These are phyloP conservation scores for Penicillium mononematosum DNA, from an alignment of 495 filamentous ascomycete genomes.

Conservation along the genomic window DNA sequence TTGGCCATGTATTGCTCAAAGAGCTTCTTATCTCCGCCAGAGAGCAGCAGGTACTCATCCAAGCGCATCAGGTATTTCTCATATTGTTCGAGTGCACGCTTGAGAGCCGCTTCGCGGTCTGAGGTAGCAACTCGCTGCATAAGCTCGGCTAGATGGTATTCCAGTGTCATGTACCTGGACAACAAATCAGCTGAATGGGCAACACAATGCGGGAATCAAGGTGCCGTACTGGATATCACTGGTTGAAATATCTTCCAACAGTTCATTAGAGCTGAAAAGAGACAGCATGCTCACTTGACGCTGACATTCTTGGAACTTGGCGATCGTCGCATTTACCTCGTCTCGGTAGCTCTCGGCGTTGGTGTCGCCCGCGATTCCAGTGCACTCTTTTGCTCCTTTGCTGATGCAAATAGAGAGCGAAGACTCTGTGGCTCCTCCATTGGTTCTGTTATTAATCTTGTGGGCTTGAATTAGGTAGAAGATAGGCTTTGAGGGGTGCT, in stretches of 20 bases:
- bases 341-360: constrained; percentile 63
- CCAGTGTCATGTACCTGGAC: constrained; percentile 64
- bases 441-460: constrained; percentile 5
- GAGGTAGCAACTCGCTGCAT: constrained; percentile 52
- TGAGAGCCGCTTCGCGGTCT: constrained; percentile 63
- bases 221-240: constrained; percentile 69
- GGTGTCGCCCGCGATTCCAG: constrained; percentile 50
- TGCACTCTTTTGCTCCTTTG: constrained; percentile 52
- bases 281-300: constrained; percentile 65
- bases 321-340: constrained; percentile 63
- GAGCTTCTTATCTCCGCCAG: constrained; percentile 63
- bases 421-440: constrained; percentile 64
- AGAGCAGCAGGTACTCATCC: constrained; percentile 75
- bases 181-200: constrained; percentile 18
- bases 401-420: constrained; percentile 55
- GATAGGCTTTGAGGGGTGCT: not conserved
- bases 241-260: constrained; percentile 82
- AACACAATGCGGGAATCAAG: constrained; percentile 34
- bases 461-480: constrained; percentile 8
- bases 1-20: constrained; percentile 68
- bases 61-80: constrained; percentile 74
- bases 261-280: constrained; percentile 88
- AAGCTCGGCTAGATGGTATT: constrained; percentile 68
- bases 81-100: constrained; percentile 61
- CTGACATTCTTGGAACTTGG: constrained; percentile 70